phyloP scores from a whole-genome alignment of 371 early-diverging fungal species.

The Lichtheimia hyalospora region DNA sequence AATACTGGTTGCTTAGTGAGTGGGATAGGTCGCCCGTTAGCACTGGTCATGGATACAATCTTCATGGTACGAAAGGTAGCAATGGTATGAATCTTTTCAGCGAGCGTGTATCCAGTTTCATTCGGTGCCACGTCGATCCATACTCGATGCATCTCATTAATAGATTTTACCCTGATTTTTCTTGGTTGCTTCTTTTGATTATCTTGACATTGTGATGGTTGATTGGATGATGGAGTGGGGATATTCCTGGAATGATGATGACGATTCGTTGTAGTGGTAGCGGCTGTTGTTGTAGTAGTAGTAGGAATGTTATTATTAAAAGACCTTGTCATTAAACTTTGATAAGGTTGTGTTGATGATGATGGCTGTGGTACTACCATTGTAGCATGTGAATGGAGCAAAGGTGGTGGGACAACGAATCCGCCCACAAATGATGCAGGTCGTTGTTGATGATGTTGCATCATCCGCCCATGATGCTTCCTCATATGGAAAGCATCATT shows the following conservation, averaged over 20 bases:
- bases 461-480: no score
- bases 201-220: background rate
- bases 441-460: no score
- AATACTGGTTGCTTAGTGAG: constrained; percentile 29
- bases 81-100: constrained; percentile 45
- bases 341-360: background rate
- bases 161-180: constrained; percentile 29
- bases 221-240: no score
- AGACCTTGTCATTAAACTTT: background rate
- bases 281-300: no score
- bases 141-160: constrained; percentile 41
- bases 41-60: constrained; percentile 39
- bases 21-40: constrained; percentile 37
- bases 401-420: constrained; percentile 9
- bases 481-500: no score
- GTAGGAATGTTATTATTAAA: background rate
- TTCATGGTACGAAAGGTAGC: constrained; percentile 45
- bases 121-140: constrained; percentile 48
- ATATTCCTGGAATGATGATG: background rate
- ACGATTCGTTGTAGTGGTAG: background rate
- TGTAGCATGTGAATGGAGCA: background rate
- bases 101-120: constrained; percentile 44
- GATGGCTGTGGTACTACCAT: background rate
- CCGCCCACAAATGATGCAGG: constrained; percentile 13
- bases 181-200: background rate